These are phyloP conservation scores for Picochlorum sp. DNA, from an alignment of 139 green algal species.

Conservation along the genomic window DNA sequence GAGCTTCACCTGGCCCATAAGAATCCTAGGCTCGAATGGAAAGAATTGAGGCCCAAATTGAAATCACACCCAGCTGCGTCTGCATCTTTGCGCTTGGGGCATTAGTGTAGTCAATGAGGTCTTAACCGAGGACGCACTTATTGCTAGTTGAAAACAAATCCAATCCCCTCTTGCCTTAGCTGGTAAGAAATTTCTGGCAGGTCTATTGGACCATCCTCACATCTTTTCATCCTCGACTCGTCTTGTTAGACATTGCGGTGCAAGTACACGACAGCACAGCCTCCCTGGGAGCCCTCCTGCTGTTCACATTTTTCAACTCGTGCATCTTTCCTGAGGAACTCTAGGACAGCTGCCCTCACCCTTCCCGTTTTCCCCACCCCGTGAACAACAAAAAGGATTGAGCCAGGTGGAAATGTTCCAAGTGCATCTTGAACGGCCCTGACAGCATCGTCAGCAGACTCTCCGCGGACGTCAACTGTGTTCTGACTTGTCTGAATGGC, in stretches of 20 bases:
- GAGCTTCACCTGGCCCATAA: not conserved
- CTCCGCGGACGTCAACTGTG: slow-evolving; percentile 41
- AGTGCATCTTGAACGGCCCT: slow-evolving; percentile 16
- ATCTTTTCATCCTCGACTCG: not conserved
- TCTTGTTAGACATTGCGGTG: not conserved
- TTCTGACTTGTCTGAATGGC: slow-evolving; percentile 35
- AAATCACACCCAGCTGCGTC: not conserved
- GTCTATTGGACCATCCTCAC: slow-evolving; percentile 3
- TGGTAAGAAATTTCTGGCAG: slow-evolving; percentile 13
- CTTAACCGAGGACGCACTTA: slow-evolving; percentile 9
- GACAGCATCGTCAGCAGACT: slow-evolving; percentile 13
- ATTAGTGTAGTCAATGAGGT: slow-evolving; percentile 15
- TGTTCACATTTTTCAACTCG: slow-evolving; percentile 19
- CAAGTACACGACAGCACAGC: slow-evolving; percentile 25
- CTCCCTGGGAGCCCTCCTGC: slow-evolving; percentile 19
- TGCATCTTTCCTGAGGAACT: slow-evolving; percentile 6
- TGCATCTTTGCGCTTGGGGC: slow-evolving; percentile 17
- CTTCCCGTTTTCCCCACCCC: slow-evolving; percentile 33
- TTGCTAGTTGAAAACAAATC: slow-evolving; percentile 21
- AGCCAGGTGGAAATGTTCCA: not conserved
- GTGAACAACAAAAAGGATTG: slow-evolving; percentile 43
- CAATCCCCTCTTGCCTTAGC: slow-evolving; percentile 7
- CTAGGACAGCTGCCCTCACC: slow-evolving; percentile 27
- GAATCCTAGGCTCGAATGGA: not conserved
- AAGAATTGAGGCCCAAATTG: not conserved